phyloP scores from a whole-genome alignment of 768 basidiomycete species.

The Termitomyces sp. region DNA sequence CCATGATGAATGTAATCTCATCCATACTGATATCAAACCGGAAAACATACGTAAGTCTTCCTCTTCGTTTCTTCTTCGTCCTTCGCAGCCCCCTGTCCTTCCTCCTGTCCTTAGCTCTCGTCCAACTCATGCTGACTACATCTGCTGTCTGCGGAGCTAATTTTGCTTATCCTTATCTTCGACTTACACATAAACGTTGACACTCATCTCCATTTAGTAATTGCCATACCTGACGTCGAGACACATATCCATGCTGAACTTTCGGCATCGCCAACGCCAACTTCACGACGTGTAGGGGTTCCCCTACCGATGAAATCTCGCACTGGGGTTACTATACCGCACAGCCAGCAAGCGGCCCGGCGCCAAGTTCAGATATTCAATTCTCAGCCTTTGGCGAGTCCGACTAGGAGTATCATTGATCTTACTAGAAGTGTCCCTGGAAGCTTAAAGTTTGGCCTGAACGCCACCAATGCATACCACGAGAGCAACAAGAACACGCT shows the following conservation, averaged over 20 bases:
- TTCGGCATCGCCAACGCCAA: conserved; percentile 61
- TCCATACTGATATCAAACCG: conserved; percentile 93
- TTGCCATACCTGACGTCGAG: conserved; percentile 79
- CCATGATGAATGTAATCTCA: conserved; percentile 87
- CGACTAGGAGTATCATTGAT: conserved; percentile 31
- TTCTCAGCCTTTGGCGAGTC: conserved; percentile 73
- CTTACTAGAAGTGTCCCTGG: conserved; percentile 22
- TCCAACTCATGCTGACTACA: conserved; percentile 13
- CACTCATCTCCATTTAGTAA: conserved; percentile 49
- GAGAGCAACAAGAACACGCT: conserved; percentile 31
- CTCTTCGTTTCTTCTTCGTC: conserved; percentile 5
- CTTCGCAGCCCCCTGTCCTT: conserved; percentile 4
- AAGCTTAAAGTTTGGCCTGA: conserved; percentile 22
- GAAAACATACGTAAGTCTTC: conserved; percentile 82
- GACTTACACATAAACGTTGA: conserved; percentile 14
- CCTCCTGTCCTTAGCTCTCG: conserved; percentile 10
- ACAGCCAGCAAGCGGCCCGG: conserved; percentile 42
- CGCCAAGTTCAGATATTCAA: conserved; percentile 78
- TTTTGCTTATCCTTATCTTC: conserved; percentile 25
- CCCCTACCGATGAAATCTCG: conserved; percentile 65
- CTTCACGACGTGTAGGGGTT: conserved; percentile 76
- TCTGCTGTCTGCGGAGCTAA: conserved; percentile 13
- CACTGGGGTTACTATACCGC: conserved; percentile 57
- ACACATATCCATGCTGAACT: conserved; percentile 67
- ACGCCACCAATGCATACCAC: conserved; percentile 20